Percentiles rank a stretch among this genome's conserved stretches.
Evolutionary conservation across 2,329 filamentous ascomycete species (phyloP).

Genomic region (Neonectria sp.): DNA sequence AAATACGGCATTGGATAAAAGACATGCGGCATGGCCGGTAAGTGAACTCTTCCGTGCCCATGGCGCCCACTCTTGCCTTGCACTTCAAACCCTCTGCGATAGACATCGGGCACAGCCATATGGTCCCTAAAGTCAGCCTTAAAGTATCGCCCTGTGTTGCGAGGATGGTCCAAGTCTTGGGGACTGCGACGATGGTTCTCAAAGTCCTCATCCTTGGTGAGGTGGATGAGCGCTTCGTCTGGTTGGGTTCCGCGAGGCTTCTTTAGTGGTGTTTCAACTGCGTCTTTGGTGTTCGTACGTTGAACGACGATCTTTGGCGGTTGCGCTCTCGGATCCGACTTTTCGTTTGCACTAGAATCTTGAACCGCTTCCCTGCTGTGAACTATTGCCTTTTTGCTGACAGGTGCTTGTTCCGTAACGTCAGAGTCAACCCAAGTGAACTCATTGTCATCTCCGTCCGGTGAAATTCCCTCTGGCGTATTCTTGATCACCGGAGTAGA

Average conservation of each 20-base stretch:
- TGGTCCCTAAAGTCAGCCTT: not conserved
- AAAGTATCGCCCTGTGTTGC: not conserved
- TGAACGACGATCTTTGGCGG: too few relatives aligned
- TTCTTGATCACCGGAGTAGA: not conserved
- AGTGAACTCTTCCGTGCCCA: not conserved
- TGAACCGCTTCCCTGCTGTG: too few relatives aligned
- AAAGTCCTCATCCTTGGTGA: too few relatives aligned
- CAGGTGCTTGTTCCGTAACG: not conserved
- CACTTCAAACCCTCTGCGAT: not conserved
- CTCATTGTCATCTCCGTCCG: not conserved
- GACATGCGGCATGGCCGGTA: not conserved
- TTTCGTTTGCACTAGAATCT: too few relatives aligned
- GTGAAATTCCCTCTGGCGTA: not conserved
- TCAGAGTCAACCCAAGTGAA: not conserved
- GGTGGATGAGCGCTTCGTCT: too few relatives aligned
- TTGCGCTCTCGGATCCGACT: too few relatives aligned
- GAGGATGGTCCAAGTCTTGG: not conserved
- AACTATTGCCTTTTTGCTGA: not conserved
- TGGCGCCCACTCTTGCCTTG: not conserved
- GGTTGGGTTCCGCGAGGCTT: too few relatives aligned
- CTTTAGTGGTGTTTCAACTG: too few relatives aligned
- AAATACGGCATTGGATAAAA: constrained; percentile 4
- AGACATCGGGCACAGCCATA: not conserved
- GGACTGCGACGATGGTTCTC: too few relatives aligned
- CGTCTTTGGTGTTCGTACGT: too few relatives aligned